Conservation (phyloP, 2,329 filamentous ascomycete genomes). For the Zarea fungicola region DNA sequence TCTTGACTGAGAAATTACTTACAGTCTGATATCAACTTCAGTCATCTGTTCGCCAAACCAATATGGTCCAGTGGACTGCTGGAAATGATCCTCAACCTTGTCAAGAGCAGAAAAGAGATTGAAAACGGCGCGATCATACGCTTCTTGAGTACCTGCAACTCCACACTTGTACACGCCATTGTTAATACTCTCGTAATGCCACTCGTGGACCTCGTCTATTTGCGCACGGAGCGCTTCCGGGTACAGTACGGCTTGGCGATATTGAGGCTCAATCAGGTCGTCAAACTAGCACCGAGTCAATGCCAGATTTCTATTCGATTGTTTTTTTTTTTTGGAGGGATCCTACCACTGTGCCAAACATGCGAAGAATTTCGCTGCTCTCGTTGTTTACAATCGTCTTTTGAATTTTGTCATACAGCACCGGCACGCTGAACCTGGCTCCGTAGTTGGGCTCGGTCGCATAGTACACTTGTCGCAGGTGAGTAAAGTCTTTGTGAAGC, state of each 20-base stretch:
- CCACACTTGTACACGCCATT: slow-evolving; percentile 72
- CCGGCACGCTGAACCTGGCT: slow-evolving; percentile 82
- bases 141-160: slow-evolving; percentile 77
- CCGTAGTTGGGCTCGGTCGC: slow-evolving; percentile 63
- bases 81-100: slow-evolving; percentile 66
- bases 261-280: slow-evolving; percentile 55
- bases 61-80: slow-evolving; percentile 49
- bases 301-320: not conserved
- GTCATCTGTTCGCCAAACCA: slow-evolving; percentile 73
- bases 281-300: slow-evolving; percentile 56
- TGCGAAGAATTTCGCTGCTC: slow-evolving; percentile 86
- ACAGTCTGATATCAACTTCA: slow-evolving; percentile 75
- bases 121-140: slow-evolving; percentile 70
- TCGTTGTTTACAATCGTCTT: slow-evolving; percentile 85
- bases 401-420: slow-evolving; percentile 73
- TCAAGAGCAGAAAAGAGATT: slow-evolving; percentile 74
- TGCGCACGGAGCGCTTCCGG: slow-evolving; percentile 56
- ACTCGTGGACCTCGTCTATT: slow-evolving; percentile 74
- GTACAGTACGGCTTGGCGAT: slow-evolving; percentile 60
- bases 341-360: slow-evolving; percentile 73
- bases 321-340: no score
- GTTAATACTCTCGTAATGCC: slow-evolving; percentile 73
- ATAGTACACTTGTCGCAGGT: slow-evolving; percentile 79
- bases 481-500: slow-evolving; percentile 61
- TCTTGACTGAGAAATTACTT: slow-evolving; percentile 21